phyloP scores from a whole-genome alignment of 164 flowering plant genomes.

The Warburgia ugandensis region DNA sequence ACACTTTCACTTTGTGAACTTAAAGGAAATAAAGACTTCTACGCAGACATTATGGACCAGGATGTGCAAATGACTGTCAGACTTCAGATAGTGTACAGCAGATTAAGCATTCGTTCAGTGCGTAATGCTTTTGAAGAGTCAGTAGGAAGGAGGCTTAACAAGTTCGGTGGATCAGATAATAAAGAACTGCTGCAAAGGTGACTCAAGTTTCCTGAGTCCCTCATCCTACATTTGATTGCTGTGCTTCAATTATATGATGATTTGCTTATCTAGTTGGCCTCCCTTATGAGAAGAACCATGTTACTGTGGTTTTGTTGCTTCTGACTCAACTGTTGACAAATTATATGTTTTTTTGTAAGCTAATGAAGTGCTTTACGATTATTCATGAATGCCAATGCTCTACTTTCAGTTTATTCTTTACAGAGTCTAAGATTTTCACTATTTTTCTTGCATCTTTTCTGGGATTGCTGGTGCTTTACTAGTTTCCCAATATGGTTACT shows the following conservation, averaged over 20 bases:
- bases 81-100: slow-evolving; percentile 82
- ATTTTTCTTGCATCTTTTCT: too few relatives aligned
- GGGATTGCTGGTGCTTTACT: too few relatives aligned
- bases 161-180: slow-evolving; percentile 71
- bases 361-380: too few relatives aligned
- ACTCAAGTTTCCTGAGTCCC: neutral
- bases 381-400: too few relatives aligned
- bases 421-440: too few relatives aligned
- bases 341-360: too few relatives aligned
- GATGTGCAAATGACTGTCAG: slow-evolving; percentile 75
- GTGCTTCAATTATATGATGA: neutral
- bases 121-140: slow-evolving; percentile 93
- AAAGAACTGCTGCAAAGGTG: slow-evolving; percentile 85
- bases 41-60: slow-evolving; percentile 52
- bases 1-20: slow-evolving; percentile 37
- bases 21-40: slow-evolving; percentile 41
- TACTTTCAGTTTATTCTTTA: too few relatives aligned
- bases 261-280: too few relatives aligned
- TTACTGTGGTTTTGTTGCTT: too few relatives aligned
- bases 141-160: slow-evolving; percentile 74
- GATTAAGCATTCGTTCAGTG: slow-evolving; percentile 75
- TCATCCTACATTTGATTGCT: neutral
- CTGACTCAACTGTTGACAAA: too few relatives aligned
- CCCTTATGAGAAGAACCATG: too few relatives aligned
- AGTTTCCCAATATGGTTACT: too few relatives aligned